Evolutionary conservation across 1,284 basidiomycete genomes (phyloP), one percentile per base, ranked within the genome.

Genomic region (Trichosporon coremiiforme): DNA sequence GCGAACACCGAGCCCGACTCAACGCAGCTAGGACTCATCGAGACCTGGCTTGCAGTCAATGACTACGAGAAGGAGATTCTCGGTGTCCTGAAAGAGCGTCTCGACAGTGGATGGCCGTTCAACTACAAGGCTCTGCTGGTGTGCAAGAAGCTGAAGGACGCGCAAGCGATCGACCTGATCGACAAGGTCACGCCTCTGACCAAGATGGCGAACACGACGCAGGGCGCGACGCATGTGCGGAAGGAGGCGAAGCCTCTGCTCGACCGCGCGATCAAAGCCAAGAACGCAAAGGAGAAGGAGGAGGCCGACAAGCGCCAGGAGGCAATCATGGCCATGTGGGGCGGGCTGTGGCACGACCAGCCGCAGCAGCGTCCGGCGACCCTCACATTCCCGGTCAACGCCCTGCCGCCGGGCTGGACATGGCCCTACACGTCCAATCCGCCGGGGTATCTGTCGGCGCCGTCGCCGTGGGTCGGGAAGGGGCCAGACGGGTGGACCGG

Each of bases 51-150:
- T 2, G 69, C 67, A 20, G 66, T 65, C 45, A 67, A 78, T n/a
- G 74, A 75, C 12, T 69, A 76, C 25, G 68, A 74, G 29, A 80
- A 80, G 64, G 67, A 77, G 65, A 79, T 82, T 60, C 71, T 80
- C 71, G 76, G 74, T 0, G 78, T 80, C 0, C 38, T 80, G 64
- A 79, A 77, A 65, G 65, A 41, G 33, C 78, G 81, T 22, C 73
- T 82, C n/a, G 75, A 72, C n/a, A 71, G 77, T 2, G 67, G 62
- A 2, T 82, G 81, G 81, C 81, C 81, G 2, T 77, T 77, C 74
- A 78, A 79, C 69, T 81, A 80, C 75, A 79, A 80, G 67, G 79
- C 78, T 1, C 74, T 82, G 22, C 75, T 78, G n/a, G 29, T 78
- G 1, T 74, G 79, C 31, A 53, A 38, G 7, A 68, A 73, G 41